A percentile compares a stretch with the other conserved stretches of the same genome.
phyloP scores from a whole-genome alignment of 2,329 filamentous ascomycete genomes.

The Beauveria caledonica region DNA sequence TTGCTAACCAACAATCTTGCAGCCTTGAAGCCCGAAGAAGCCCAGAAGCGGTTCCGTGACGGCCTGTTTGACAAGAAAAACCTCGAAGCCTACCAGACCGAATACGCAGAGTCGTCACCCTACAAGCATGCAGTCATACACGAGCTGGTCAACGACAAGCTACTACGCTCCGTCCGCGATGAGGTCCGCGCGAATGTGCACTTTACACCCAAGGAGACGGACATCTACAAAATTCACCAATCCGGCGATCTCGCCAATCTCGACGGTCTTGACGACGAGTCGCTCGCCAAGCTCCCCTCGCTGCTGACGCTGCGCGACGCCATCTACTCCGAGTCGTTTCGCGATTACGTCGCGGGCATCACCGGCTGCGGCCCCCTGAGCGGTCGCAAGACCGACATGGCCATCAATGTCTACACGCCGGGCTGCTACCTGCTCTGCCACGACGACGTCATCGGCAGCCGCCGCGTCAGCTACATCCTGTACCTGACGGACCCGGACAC shows the following conservation, averaged over 20 bases:
- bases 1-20: not conserved
- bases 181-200: conserved; percentile 87
- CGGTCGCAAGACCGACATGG: conserved; percentile 95
- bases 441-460: conserved; percentile 97
- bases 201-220: conserved; percentile 97
- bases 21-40: conserved; percentile 42
- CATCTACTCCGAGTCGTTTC: conserved; percentile 83
- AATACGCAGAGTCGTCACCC: conserved; percentile 56
- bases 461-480: conserved; percentile 92
- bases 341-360: conserved; percentile 78
- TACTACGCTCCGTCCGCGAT: conserved; percentile 77
- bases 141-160: conserved; percentile 66
- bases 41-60: conserved; percentile 52
- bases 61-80: conserved; percentile 56
- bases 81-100: conserved; percentile 49
- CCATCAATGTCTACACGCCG: conserved; percentile 96
- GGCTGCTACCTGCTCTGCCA: conserved; percentile 94
- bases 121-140: conserved; percentile 93
- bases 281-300: conserved; percentile 77
- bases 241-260: conserved; percentile 95
- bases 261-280: conserved; percentile 82
- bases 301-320: conserved; percentile 89
- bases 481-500: conserved; percentile 90
- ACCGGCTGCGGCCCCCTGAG: conserved; percentile 82
- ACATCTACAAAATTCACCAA: conserved; percentile 99